These are phyloP conservation scores for Metschnikowia arizonensis DNA, from an alignment of 805 yeast species.

Conservation along the genomic window DNA sequence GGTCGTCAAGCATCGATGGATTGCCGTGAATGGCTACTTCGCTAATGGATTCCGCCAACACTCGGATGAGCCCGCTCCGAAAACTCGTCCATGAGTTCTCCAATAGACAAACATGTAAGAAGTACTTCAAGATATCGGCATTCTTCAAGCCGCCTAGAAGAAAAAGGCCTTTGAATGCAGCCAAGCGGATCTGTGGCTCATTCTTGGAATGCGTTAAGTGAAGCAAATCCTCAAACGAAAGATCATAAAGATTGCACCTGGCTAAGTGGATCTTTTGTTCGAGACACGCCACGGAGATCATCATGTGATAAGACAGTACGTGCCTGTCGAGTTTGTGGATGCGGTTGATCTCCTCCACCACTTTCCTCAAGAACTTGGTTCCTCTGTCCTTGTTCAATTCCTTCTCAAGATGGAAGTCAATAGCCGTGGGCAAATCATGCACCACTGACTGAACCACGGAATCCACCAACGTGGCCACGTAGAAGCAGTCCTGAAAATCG, in stretches of 20 bases:
- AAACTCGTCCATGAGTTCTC: slow-evolving; percentile 49
- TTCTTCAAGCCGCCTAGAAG: slow-evolving; percentile 75
- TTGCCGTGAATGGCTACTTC: slow-evolving; percentile 63
- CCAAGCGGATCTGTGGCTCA: slow-evolving; percentile 51
- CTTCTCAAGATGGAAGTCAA: slow-evolving; percentile 11
- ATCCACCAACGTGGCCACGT: slow-evolving; percentile 54
- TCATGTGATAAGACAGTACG: slow-evolving; percentile 68
- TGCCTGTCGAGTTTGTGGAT: slow-evolving; percentile 77
- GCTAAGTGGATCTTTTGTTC: slow-evolving; percentile 58
- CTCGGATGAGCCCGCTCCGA: slow-evolving; percentile 44
- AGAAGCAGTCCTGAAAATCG: slow-evolving; percentile 67
- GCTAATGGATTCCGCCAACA: slow-evolving; percentile 53
- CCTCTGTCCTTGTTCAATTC: slow-evolving; percentile 5
- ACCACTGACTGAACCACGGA: slow-evolving; percentile 41
- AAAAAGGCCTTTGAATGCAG: slow-evolving; percentile 68
- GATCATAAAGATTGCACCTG: slow-evolving; percentile 46
- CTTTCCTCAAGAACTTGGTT: slow-evolving; percentile 24
- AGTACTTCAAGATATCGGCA: slow-evolving; percentile 53
- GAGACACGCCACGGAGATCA: slow-evolving; percentile 54
- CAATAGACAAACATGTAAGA: slow-evolving; percentile 52
- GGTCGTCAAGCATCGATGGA: slow-evolving; percentile 57
- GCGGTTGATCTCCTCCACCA: slow-evolving; percentile 64
- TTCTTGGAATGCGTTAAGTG: slow-evolving; percentile 47
- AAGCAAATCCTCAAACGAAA: slow-evolving; percentile 54
- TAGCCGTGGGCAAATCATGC: slow-evolving; percentile 17